Conservation (phyloP, 352 stramenopile genomes). For the Phytophthora aleatoria region DNA sequence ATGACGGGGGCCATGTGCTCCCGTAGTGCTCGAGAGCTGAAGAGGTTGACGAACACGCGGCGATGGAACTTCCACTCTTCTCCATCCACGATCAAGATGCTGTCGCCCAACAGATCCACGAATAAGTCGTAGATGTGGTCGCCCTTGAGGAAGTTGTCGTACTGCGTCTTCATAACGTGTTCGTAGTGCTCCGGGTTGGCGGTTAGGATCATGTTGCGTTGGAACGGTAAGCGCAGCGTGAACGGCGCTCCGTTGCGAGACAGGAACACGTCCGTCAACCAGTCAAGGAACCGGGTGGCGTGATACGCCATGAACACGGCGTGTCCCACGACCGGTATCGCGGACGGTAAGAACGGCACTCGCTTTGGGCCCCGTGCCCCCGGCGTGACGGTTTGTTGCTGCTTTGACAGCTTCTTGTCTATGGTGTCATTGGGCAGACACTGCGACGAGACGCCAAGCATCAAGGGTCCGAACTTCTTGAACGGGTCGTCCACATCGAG, state of each 20-base stretch:
- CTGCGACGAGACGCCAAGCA: conserved; percentile 20
- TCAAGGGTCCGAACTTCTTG: conserved; percentile 29
- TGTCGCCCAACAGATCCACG: conserved; percentile 64
- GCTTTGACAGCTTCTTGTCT: conserved; percentile 30
- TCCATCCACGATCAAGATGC: conserved; percentile 76
- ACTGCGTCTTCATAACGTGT: conserved; percentile 66
- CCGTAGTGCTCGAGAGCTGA: conserved; percentile 58
- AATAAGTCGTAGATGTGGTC: conserved; percentile 46
- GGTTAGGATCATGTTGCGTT: conserved; percentile 36
- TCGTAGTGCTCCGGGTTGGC: conserved; percentile 45
- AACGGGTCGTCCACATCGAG: conserved; percentile 32
- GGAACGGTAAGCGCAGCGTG: conserved; percentile 29
- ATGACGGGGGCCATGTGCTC: conserved; percentile 56
- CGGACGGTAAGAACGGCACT: conserved; percentile 34
- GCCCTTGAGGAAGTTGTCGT: conserved; percentile 80
- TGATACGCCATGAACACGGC: conserved; percentile 35
- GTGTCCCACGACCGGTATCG: conserved; percentile 40
- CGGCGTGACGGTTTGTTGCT: conserved; percentile 24
- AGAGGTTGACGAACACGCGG: conserved; percentile 88
- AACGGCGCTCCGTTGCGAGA: conserved; percentile 26
- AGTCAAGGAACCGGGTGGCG: conserved; percentile 35
- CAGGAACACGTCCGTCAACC: conserved; percentile 32
- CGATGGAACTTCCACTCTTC: conserved; percentile 72
- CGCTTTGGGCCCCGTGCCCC: conserved; percentile 19
- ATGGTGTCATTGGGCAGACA: conserved; percentile 27